Conservation (phyloP, 2,329 filamentous ascomycete species). For the Penicillium sp. region DNA sequence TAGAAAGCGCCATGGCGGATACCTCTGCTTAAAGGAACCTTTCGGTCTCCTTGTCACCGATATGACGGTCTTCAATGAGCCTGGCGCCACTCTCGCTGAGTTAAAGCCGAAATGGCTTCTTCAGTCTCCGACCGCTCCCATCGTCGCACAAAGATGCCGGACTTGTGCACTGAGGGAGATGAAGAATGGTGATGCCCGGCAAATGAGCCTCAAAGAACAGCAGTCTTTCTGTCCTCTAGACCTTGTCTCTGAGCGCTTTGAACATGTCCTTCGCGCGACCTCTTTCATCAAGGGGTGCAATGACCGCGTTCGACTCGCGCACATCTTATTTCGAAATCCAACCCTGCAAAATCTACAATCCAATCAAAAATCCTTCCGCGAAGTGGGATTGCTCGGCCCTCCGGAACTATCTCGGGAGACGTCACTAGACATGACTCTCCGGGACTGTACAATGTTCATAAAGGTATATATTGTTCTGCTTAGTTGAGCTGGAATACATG, state of each 20-base stretch:
- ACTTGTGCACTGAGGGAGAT: conserved; percentile 69
- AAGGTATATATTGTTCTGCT: conserved; percentile 50
- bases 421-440: conserved; percentile 75
- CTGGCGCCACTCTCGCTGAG: conserved; percentile 59
- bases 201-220: conserved; percentile 32
- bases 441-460: conserved; percentile 78
- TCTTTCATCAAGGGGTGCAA: conserved; percentile 39
- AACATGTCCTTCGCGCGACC: conserved; percentile 52
- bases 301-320: conserved; percentile 42
- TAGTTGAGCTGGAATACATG: not conserved
- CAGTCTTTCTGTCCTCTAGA: conserved; percentile 67
- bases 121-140: conserved; percentile 74
- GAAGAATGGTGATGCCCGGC: conserved; percentile 47
- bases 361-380: conserved; percentile 38
- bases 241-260: conserved; percentile 56
- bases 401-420: conserved; percentile 52
- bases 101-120: conserved; percentile 86
- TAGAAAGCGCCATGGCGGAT: conserved; percentile 55
- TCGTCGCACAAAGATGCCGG: conserved; percentile 67
- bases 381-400: conserved; percentile 42
- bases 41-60: conserved; percentile 74
- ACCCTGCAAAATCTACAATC: conserved; percentile 40
- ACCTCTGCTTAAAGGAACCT: conserved; percentile 58
- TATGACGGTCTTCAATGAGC: conserved; percentile 60
- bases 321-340: conserved; percentile 38